phyloP scores from a whole-genome alignment of 495 filamentous ascomycete genomes.

The Cenococcum geophilum region DNA sequence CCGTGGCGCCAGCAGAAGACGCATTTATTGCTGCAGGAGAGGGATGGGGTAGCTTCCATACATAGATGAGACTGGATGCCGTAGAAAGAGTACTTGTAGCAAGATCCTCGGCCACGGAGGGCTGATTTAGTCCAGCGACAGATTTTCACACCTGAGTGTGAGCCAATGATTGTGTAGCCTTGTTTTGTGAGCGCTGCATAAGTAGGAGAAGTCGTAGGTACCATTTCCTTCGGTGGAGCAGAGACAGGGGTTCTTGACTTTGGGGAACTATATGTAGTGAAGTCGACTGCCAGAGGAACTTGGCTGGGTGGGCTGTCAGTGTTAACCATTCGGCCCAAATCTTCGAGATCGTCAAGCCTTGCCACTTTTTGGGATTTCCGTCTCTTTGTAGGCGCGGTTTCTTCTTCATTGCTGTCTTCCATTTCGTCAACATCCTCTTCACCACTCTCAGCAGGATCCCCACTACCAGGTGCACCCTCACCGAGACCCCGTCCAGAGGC shows the following conservation, averaged over 20 bases:
- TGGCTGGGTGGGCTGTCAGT: conserved; percentile 31
- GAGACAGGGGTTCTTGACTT: conserved; percentile 39
- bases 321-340: conserved; percentile 63
- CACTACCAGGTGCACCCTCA: conserved; percentile 74
- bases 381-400: conserved; percentile 39
- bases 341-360: conserved; percentile 71
- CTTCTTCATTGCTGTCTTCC: conserved; percentile 54
- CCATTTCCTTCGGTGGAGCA: conserved; percentile 74
- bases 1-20: conserved; percentile 98
- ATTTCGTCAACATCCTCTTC: conserved; percentile 57
- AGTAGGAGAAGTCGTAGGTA: conserved; percentile 81
- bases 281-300: conserved; percentile 73
- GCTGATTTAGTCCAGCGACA: conserved; percentile 98
- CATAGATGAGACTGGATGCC: conserved; percentile 92
- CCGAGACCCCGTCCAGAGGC: conserved; percentile 58
- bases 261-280: conserved; percentile 56
- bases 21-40: conserved; percentile 96
- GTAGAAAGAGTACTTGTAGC: conserved; percentile 97
- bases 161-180: conserved; percentile 90
- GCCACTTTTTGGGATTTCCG: conserved; percentile 42
- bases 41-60: conserved; percentile 94
- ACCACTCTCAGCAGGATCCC: conserved; percentile 76
- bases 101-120: conserved; percentile 88
- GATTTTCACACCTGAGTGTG: conserved; percentile 94
- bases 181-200: conserved; percentile 86